Conservation (phyloP, 1,284 basidiomycete species). For the Golubevia pallescens region DNA sequence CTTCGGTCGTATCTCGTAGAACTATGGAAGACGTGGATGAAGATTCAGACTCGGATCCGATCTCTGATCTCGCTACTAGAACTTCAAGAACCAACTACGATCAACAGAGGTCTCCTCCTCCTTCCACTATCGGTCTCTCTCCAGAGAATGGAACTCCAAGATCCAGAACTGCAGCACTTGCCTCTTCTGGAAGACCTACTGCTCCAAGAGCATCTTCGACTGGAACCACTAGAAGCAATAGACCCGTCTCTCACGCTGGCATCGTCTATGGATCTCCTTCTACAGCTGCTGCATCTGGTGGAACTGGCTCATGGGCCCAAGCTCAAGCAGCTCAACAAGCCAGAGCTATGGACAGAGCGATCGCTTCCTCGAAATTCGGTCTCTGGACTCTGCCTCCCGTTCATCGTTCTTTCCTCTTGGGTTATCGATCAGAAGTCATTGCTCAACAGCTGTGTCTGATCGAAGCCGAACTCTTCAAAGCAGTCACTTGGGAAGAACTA, state of each 20-base stretch:
- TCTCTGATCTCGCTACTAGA: neutral
- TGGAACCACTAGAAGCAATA: neutral
- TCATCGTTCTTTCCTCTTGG: slow-evolving; percentile 49
- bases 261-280: neutral
- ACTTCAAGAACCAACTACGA: neutral
- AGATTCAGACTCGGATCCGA: neutral
- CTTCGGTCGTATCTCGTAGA: neutral
- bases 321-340: neutral
- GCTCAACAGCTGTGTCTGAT: slow-evolving; percentile 84
- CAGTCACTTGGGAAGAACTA: slow-evolving; percentile 81
- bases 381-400: slow-evolving; percentile 21
- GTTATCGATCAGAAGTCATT: slow-evolving; percentile 69
- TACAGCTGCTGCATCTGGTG: neutral
- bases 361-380: slow-evolving; percentile 1
- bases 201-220: neutral
- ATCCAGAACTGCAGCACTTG: neutral
- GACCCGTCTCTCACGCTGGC: neutral
- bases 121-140: neutral
- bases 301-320: neutral
- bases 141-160: neutral
- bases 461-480: slow-evolving; percentile 82
- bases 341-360: neutral
- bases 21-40: neutral
- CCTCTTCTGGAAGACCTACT: neutral
- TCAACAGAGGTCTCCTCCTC: neutral